Percentiles rank a stretch among this genome's conserved stretches.
Conservation (phyloP, 2,329 filamentous ascomycete species). For the Parafenestella ontariensis region DNA sequence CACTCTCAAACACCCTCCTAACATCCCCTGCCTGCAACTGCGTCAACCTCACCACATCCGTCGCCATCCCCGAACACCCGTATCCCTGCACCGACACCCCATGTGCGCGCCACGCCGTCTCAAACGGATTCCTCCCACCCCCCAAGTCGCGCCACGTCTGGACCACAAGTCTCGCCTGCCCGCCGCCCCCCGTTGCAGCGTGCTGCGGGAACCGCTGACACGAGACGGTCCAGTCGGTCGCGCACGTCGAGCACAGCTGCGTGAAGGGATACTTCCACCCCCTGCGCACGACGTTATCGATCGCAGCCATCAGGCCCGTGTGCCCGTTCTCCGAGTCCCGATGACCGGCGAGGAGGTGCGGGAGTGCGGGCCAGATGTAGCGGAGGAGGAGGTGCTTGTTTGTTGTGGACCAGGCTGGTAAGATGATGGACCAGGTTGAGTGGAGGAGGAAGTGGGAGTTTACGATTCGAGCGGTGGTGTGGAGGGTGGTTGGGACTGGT, state of each 20-base stretch:
- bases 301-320: constrained; percentile 22
- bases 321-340: constrained; percentile 32
- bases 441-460: constrained; percentile 26
- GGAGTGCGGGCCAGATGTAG: constrained; percentile 28
- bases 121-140: constrained; percentile 30
- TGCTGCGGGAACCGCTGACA: constrained; percentile 7
- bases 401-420: constrained; percentile 16
- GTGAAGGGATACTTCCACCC: constrained; percentile 23
- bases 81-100: constrained; percentile 16
- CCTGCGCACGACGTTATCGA: constrained; percentile 28
- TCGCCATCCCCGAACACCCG: constrained; percentile 1
- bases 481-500: constrained; percentile 15
- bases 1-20: constrained; percentile 27
- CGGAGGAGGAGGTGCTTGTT: constrained; percentile 19
- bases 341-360: constrained; percentile 35
- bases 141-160: constrained; percentile 39
- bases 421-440: constrained; percentile 22
- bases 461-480: constrained; percentile 22
- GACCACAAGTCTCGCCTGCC: constrained; percentile 22
- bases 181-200: too few relatives aligned
- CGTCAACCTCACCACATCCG: constrained; percentile 9
- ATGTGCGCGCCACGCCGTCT: constrained; percentile 36
- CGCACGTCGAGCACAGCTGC: constrained; percentile 31
- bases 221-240: constrained; percentile 35
- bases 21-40: constrained; percentile 21